Evolutionary conservation across 2,329 filamentous ascomycete genomes (phyloP), one percentile per base, ranked within the genome.

Genomic region (Pseudonectria buxi): DNA sequence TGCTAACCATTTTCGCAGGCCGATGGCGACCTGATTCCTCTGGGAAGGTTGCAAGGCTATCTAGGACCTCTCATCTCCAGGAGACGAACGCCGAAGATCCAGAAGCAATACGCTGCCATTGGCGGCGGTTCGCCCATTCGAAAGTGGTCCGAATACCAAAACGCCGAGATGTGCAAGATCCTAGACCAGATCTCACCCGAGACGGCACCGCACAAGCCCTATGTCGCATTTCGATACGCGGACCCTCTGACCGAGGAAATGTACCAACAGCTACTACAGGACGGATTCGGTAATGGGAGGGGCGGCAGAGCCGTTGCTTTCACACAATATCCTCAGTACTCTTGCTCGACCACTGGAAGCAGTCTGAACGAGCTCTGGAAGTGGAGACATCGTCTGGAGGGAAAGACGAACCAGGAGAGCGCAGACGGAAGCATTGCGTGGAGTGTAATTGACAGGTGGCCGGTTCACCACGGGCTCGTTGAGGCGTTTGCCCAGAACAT

Each of bases 381-480:
- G 65, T 95, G 89, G 88, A 76, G 89, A 44, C 84, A 87, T 55
- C 72, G 87, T 44, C 66, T 98, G 35, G 89, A 96, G 61, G 86
- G 86, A 26, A 88, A 86, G 61, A 68, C 72, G 28, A 72, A 64
- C 3, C 65, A 68, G 28, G 67, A 67, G 27, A 68, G 68, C 14
- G 45, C 49, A 7, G 68, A 76, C 26, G 89, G 89, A 10, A 70
- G 80, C 2, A 95, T 98, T 46, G 74, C 82, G 39, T 98, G 92
- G 92, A 95, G 87, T 61, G 90, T 96, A 35, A 98, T 98, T 60
- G 92, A 98, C 63, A 78, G 92, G 41, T 98, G 92, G 92, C 92
- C 90, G 6, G 81, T 79, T n/a, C 90, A 98, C 58, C 71, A 80
- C 3, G 92, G 92, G 3, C 69, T 98, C 26, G 82, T 96, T 1